Evolutionary conservation across 441 rosid species (phyloP).

Genomic region (Hura crepitans): DNA sequence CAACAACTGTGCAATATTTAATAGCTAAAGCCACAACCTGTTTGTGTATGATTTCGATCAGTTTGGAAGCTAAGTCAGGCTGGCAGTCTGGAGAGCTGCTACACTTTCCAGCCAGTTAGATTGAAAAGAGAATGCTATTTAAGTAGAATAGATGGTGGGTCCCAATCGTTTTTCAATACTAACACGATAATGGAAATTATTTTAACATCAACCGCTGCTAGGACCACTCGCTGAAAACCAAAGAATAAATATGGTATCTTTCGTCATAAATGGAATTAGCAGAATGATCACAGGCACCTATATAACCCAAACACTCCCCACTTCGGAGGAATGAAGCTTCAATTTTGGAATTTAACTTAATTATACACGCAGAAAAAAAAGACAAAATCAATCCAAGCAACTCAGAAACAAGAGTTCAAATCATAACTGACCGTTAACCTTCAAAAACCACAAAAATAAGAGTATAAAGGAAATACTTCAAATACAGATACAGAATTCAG

Average conservation of each 20-base stretch:
- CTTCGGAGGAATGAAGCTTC: too few species aligned
- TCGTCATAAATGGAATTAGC: neutral
- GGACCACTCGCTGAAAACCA: too few species aligned
- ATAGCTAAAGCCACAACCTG: neutral
- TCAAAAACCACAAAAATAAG: neutral
- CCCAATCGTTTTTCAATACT: neutral
- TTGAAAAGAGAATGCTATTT: too few species aligned
- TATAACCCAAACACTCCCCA: neutral
- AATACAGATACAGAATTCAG: neutral
- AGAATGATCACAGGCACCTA: neutral
- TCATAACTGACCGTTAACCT: too few species aligned
- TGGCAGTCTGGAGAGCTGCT: neutral
- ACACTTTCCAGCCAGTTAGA: neutral
- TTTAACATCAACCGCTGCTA: neutral
- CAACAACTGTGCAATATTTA: neutral
- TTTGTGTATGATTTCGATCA: neutral
- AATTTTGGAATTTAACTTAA: too few species aligned
- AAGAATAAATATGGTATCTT: neutral
- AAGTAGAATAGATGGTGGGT: neutral
- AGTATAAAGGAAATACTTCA: too few species aligned
- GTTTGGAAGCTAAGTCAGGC: neutral
- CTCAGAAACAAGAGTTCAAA: too few species aligned
- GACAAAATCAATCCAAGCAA: too few species aligned
- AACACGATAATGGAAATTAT: neutral
- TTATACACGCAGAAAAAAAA: too few species aligned